phyloP scores from a whole-genome alignment of 2,329 filamentous ascomycete genomes.

The Hypomyces rosellus region DNA sequence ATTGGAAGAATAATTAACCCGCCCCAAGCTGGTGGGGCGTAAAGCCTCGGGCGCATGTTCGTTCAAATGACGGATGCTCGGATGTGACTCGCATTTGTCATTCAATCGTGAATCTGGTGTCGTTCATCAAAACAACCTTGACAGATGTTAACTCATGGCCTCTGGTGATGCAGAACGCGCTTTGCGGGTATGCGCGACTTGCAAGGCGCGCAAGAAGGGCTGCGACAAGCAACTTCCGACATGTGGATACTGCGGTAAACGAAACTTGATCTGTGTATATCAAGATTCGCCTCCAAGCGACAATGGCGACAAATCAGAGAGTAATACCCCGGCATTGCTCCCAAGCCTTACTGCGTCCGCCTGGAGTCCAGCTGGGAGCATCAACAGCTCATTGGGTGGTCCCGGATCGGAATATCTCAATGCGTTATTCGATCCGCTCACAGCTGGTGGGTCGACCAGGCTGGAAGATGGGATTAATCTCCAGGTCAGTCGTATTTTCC shows the following conservation, averaged over 20 bases:
- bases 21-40: no score
- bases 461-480: no score
- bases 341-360: background rate
- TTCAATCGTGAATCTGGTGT: no score
- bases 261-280: background rate
- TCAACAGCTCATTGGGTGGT: background rate
- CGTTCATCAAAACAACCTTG: no score
- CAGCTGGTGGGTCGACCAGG: no score
- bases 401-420: background rate
- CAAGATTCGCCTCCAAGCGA: background rate
- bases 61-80: no score
- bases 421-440: no score
- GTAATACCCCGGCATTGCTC: background rate
- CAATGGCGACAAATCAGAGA: background rate
- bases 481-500: background rate
- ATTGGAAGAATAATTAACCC: no score
- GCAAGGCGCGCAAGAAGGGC: background rate
- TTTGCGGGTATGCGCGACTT: background rate
- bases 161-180: no score
- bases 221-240: background rate
- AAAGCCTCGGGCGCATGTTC: no score
- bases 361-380: background rate
- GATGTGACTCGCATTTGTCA: no score
- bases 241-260: background rate
- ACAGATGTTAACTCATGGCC: no score